Conservation (phyloP, 1,284 basidiomycete species). For the Neolentinus lepideus region DNA sequence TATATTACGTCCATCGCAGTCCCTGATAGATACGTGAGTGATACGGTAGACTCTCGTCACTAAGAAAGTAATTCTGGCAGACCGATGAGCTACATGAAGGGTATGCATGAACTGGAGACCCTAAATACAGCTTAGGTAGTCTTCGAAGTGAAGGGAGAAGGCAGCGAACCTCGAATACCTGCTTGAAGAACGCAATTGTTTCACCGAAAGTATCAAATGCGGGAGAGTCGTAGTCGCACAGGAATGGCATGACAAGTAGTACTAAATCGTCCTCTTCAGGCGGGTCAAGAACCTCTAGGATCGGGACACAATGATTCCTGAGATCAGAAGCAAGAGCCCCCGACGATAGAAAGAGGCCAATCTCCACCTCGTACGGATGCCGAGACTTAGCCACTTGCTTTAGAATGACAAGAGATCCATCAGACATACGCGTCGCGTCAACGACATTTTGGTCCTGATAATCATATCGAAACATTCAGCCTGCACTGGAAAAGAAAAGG, state of each 20-base stretch:
- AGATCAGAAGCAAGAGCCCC: conserved; percentile 5
- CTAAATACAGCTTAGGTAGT: no score
- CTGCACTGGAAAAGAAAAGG: background rate
- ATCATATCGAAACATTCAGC: background rate
- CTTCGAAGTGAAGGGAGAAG: no score
- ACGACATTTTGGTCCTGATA: background rate
- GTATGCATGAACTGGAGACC: conserved; percentile 28
- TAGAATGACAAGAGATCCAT: conserved; percentile 6
- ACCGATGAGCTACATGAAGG: conserved; percentile 27
- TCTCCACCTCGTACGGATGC: conserved; percentile 7
- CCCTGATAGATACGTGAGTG: background rate
- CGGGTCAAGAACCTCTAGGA: conserved; percentile 9
- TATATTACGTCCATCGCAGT: conserved; percentile 5
- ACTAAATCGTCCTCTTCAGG: conserved; percentile 5
- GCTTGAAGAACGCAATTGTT: conserved; percentile 9
- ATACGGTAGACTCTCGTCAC: background rate
- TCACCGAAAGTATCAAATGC: conserved; percentile 10
- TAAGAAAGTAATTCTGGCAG: background rate
- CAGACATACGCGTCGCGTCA: conserved; percentile 10
- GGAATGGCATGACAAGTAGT: conserved; percentile 11
- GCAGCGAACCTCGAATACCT: conserved; percentile 27
- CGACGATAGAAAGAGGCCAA: conserved; percentile 6
- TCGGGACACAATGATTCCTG: conserved; percentile 11
- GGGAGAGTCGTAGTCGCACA: conserved; percentile 7
- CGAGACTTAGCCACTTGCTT: conserved; percentile 3